Evolutionary conservation across 176 grass and related monocot species (phyloP).

Genomic region (Rhynchospora breviuscula): DNA sequence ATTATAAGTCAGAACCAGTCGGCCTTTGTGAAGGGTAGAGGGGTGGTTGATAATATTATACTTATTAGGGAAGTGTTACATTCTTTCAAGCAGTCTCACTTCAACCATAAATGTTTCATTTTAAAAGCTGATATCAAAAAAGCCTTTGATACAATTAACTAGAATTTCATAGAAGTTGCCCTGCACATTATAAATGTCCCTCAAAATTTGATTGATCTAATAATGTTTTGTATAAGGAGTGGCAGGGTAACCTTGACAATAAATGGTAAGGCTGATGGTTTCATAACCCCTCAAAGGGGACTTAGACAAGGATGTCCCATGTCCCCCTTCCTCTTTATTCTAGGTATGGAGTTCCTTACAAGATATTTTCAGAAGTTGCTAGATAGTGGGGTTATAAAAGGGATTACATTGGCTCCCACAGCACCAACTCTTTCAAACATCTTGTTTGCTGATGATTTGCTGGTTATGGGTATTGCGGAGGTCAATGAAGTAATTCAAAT

Average conservation of each 20-base stretch:
- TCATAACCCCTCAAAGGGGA: not conserved
- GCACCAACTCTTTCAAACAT: not conserved
- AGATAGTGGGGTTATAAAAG: accelerated
- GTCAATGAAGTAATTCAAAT: not conserved
- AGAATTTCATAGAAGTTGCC: not conserved
- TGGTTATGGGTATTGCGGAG: not conserved
- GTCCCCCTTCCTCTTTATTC: not conserved
- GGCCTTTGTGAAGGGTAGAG: not conserved
- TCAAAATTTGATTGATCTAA: not conserved
- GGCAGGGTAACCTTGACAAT: not conserved
- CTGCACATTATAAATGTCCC: not conserved
- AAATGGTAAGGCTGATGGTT: not conserved
- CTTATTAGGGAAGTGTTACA: not conserved
- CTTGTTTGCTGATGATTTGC: not conserved
- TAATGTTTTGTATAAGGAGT: not conserved
- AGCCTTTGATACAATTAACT: not conserved
- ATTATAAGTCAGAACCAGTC: not conserved
- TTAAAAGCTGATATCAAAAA: not conserved
- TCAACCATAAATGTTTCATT: not conserved
- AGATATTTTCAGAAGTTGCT: not conserved
- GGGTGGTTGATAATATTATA: not conserved
- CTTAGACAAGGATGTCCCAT: not conserved
- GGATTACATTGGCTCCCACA: not conserved
- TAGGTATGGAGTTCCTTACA: not conserved
- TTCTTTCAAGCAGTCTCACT: not conserved